These are phyloP conservation scores for Ascochyta fabae DNA, from an alignment of 2,329 filamentous ascomycete genomes.

Conservation along the genomic window DNA sequence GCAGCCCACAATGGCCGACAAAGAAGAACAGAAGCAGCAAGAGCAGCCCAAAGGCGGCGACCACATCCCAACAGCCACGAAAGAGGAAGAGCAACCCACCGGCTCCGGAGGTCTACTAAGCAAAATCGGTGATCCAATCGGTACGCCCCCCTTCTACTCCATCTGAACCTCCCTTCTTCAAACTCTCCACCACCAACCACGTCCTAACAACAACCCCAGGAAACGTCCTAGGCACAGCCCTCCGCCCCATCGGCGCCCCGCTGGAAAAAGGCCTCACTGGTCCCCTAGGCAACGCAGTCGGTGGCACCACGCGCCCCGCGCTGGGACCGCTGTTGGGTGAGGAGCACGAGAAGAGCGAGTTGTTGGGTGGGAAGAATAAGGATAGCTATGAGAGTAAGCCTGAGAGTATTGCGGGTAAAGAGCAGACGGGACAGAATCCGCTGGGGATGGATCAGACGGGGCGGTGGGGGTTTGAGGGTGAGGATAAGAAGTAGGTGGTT, in stretches of 20 bases:
- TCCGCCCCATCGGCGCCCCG: slow-evolving; percentile 49
- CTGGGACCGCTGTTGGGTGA: slow-evolving; percentile 45
- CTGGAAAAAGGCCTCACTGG: slow-evolving; percentile 47
- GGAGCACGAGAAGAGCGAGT: slow-evolving; percentile 45
- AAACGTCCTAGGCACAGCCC: slow-evolving; percentile 46
- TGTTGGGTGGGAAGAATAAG: slow-evolving; percentile 50
- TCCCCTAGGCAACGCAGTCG: slow-evolving; percentile 46
- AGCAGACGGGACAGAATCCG: slow-evolving; percentile 50
- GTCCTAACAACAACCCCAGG: slow-evolving; percentile 26
- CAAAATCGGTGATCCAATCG: slow-evolving; percentile 40
- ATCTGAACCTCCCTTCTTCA: not conserved
- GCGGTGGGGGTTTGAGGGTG: slow-evolving; percentile 46
- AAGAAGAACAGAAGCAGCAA: slow-evolving; percentile 15
- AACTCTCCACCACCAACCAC: not conserved
- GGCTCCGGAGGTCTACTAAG: slow-evolving; percentile 39
- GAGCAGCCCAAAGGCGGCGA: slow-evolving; percentile 28
- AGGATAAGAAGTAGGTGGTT: slow-evolving; percentile 14
- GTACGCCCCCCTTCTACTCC: slow-evolving; percentile 20
- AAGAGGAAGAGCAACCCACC: slow-evolving; percentile 29
- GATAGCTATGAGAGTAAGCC: slow-evolving; percentile 46
- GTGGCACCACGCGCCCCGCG: slow-evolving; percentile 45
- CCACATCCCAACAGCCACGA: slow-evolving; percentile 36
- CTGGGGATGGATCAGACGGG: slow-evolving; percentile 50
- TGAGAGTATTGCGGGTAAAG: slow-evolving; percentile 48
- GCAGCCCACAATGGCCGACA: slow-evolving; percentile 16